Evolutionary conservation across 2,329 filamentous ascomycete genomes (phyloP), one percentile per base, ranked within the genome.

Genomic region (Proliferodiscus dingleyae): DNA sequence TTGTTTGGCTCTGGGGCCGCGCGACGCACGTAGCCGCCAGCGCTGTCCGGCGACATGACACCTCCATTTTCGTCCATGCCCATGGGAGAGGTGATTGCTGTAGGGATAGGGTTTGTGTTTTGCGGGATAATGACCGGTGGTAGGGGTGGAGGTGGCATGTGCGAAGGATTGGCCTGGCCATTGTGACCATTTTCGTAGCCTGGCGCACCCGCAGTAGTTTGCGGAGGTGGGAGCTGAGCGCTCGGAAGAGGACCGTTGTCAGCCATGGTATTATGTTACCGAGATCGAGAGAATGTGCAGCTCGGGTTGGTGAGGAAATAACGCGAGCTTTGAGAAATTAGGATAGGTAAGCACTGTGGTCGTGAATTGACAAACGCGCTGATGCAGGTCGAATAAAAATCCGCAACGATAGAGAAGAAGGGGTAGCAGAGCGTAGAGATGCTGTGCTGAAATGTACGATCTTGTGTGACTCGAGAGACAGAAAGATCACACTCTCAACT

Each of bases 1-100:
- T 98, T 98, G 75, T 98, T 98, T 54, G 93, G 93, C 74, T 98
- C 93, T 45, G 93, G 93, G 42, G 93, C 93, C 50, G 90, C 87
- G 64, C 93, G 89, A 61, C 93, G 86, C 43, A 87, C 81, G 64
- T 88, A 93, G 53, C 85, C 84, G 51, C 83, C 87, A 50, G 83
- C 83, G 61, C 85, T 89, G 62, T 83, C 85, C 9, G 93, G 90
- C 44, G 93, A 96, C 77, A 93, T 83, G 64, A 95, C 80, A 48
- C 73, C 75, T 52, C 69, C 71, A 59, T 81, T 81, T 39, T 73
- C 74, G 33, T 77, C 83, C 79, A 89, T 81, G 37, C 77, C 83
- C 79, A 89, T 81, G 37, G 89, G 89, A 48, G 89, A 95, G 53
- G 85, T 89, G 62, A 96, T 90, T 53, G 89, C 88, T 23, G 89